These are phyloP conservation scores for Calonectria montana DNA, from an alignment of 2,329 filamentous ascomycete genomes.

Conservation along the genomic window DNA sequence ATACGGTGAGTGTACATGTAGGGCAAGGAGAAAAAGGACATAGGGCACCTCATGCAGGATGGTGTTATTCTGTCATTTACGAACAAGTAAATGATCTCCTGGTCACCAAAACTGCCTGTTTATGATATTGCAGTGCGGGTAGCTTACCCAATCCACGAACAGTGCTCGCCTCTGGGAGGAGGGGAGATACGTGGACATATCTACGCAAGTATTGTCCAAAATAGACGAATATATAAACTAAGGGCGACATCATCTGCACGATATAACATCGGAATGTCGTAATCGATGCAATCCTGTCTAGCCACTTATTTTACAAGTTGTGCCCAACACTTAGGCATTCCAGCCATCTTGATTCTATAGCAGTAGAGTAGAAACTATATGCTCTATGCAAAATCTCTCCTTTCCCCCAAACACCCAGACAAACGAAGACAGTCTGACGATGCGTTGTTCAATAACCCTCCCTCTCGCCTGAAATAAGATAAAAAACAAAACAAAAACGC, in stretches of 20 bases:
- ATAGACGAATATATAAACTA: no score
- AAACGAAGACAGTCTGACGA: neutral
- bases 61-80: neutral
- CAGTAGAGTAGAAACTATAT: slow-evolving; percentile 30
- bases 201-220: no score
- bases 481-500: slow-evolving; percentile 34
- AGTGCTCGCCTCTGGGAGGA: no score
- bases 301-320: neutral
- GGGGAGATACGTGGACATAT: no score
- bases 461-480: neutral
- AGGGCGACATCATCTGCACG: neutral
- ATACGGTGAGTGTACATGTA: neutral
- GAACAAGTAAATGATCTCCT: neutral
- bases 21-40: neutral
- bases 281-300: neutral
- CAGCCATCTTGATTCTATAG: slow-evolving; percentile 38
- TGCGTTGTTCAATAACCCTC: neutral
- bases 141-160: no score
- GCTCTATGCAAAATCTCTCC: neutral
- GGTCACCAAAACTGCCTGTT: no score
- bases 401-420: slow-evolving; percentile 16
- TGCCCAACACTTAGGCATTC: slow-evolving; percentile 28
- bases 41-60: neutral
- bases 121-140: no score
- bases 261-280: neutral